Evolutionary conservation across 225 moss, liverwort and hornwort genomes (phyloP).

Genomic region (Anthoceros angustus): DNA sequence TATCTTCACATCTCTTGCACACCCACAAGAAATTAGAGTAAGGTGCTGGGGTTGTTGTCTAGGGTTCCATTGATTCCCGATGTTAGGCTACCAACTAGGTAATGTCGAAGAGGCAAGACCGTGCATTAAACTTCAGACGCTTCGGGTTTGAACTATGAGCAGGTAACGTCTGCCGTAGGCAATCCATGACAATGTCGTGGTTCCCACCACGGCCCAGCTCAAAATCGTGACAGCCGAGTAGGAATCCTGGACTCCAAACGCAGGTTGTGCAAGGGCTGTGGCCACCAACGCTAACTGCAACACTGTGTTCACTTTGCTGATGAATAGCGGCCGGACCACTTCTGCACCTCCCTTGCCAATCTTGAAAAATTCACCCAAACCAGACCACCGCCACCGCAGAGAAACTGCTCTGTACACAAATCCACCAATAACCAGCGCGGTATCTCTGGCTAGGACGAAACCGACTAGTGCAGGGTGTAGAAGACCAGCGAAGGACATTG

Average conservation of each 20-base stretch:
- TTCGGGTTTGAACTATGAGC: neutral
- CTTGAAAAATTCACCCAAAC: conserved; percentile 72
- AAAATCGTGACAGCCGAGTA: conserved; percentile 35
- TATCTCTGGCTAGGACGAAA: conserved; percentile 94
- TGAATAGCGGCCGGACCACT: conserved; percentile 69
- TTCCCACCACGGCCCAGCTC: conserved; percentile 84
- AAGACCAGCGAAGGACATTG: conserved; percentile 77
- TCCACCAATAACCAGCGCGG: conserved; percentile 66
- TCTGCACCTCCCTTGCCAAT: conserved; percentile 59
- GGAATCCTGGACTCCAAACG: conserved; percentile 54
- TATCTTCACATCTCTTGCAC: no score
- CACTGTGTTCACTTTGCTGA: conserved; percentile 97
- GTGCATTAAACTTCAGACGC: no score
- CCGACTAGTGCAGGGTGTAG: conserved; percentile 91
- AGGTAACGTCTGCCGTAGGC: conserved; percentile 54
- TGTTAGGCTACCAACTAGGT: no score
- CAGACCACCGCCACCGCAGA: conserved; percentile 87
- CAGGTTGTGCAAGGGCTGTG: conserved; percentile 67
- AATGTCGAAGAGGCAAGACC: no score
- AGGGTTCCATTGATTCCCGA: no score
- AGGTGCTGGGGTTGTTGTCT: no score
- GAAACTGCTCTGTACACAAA: conserved; percentile 70
- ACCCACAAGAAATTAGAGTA: no score
- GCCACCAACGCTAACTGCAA: conserved; percentile 71
- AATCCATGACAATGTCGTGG: conserved; percentile 68